Percentiles rank a stretch among this genome's conserved stretches.
These are phyloP conservation scores for Xanthoconium stramineum DNA, from an alignment of 768 basidiomycete species.

Conservation along the genomic window DNA sequence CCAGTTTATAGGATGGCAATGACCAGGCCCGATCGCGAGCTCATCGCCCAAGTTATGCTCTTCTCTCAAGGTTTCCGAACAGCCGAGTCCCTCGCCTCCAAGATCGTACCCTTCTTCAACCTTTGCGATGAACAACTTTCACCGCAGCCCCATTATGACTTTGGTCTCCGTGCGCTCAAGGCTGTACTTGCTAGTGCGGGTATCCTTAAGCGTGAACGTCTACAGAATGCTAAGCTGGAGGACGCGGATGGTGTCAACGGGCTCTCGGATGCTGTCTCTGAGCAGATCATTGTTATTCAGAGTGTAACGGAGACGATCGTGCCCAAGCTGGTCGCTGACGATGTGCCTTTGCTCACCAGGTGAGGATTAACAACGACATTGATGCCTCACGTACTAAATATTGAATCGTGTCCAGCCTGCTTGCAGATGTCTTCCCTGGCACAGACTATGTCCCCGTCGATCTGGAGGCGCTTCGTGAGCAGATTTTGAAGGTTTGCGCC, in stretches of 20 bases:
- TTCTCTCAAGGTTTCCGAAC: constrained; percentile 99
- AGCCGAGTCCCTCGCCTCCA: constrained; percentile 95
- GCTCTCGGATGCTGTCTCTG: constrained; percentile 71
- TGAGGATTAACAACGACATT: constrained; percentile 31
- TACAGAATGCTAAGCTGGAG: constrained; percentile 47
- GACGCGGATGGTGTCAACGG: constrained; percentile 43
- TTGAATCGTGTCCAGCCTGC: constrained; percentile 49
- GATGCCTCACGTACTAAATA: neutral
- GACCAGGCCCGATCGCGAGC: constrained; percentile 96
- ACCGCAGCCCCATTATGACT: constrained; percentile 97
- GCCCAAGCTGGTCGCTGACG: constrained; percentile 95
- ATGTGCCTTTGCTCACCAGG: constrained; percentile 93
- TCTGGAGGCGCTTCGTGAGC: constrained; percentile 76
- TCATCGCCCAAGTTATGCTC: constrained; percentile 99
- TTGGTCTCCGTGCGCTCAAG: constrained; percentile 95
- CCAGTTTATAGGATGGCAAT: constrained; percentile 80
- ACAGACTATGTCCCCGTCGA: constrained; percentile 89
- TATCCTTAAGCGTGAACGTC: constrained; percentile 91
- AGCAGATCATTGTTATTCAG: constrained; percentile 97
- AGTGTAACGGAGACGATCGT: constrained; percentile 98
- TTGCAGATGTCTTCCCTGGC: constrained; percentile 97
- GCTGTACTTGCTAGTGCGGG: constrained; percentile 96
- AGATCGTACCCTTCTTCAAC: constrained; percentile 99
- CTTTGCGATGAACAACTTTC: constrained; percentile 97
- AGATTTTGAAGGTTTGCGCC: constrained; percentile 82